Conservation (phyloP, 805 yeast species). For the Candida parachauliodes region DNA sequence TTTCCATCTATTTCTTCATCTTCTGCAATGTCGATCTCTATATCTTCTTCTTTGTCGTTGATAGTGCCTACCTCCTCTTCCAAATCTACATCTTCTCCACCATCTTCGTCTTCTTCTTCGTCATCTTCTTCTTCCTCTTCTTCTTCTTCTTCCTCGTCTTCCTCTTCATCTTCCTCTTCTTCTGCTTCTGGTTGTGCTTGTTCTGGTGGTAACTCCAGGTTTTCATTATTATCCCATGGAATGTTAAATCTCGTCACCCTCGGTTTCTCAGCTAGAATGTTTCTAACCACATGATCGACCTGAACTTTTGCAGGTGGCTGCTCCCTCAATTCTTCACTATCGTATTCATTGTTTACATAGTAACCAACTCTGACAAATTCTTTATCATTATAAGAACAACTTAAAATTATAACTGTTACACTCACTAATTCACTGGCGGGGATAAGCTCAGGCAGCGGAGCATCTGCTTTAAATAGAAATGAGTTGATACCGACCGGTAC, state of each 20-base stretch:
- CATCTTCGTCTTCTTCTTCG: conserved; percentile 42
- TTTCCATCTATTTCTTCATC: conserved; percentile 13
- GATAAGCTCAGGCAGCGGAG: conserved; percentile 92
- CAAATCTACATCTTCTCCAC: conserved; percentile 32
- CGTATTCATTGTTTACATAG: conserved; percentile 96
- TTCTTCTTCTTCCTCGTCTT: conserved; percentile 58
- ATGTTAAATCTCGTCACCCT: conserved; percentile 95
- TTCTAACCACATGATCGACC: conserved; percentile 90
- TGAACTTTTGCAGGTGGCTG: conserved; percentile 93
- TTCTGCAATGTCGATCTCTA: conserved; percentile 19
- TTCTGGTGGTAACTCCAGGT: conserved; percentile 70
- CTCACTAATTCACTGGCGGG: conserved; percentile 95
- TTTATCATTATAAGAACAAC: conserved; percentile 89
- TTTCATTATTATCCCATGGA: conserved; percentile 84
- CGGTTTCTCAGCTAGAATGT: conserved; percentile 94
- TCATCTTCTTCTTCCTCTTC: conserved; percentile 49
- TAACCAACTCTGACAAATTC: conserved; percentile 98
- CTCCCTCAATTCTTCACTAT: conserved; percentile 85
- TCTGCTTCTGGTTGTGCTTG: conserved; percentile 67
- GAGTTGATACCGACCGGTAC: conserved; percentile 97
- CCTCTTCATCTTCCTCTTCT: conserved; percentile 52
- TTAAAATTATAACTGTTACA: conserved; percentile 88
- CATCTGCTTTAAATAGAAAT: conserved; percentile 89
- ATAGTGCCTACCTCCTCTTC: conserved; percentile 33
- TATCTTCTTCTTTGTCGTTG: conserved; percentile 31